A percentile compares a stretch with the other conserved stretches of the same genome.
Conservation (phyloP, 169 alveolate genomes). For the Plasmodium berghei region DNA sequence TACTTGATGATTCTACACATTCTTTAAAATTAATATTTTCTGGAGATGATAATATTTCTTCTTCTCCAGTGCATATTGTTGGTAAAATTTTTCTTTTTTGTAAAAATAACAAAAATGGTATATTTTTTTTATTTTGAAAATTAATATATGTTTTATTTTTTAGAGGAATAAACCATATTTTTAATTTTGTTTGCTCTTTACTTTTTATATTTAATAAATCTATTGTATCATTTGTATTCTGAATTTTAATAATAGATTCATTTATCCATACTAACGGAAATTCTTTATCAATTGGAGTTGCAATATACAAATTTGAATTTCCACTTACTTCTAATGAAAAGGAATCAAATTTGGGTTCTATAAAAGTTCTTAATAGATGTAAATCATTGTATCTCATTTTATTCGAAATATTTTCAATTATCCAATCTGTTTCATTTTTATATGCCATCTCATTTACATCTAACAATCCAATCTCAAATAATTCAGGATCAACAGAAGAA, state of each 20-base stretch:
- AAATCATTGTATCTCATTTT: slow-evolving; percentile 69
- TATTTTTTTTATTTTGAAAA: slow-evolving; percentile 22
- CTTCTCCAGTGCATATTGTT: slow-evolving; percentile 43
- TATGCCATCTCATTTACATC: slow-evolving; percentile 77
- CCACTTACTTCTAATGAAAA: slow-evolving; percentile 78
- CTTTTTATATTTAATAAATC: slow-evolving; percentile 12
- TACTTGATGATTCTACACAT: slow-evolving; percentile 27
- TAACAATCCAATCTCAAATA: slow-evolving; percentile 76
- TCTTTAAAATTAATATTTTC: slow-evolving; percentile 16
- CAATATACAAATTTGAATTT: slow-evolving; percentile 81
- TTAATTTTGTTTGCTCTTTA: slow-evolving; percentile 1
- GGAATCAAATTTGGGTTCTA: slow-evolving; percentile 47
- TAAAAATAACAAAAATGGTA: slow-evolving; percentile 35
- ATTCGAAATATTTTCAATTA: slow-evolving; percentile 79
- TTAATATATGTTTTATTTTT: slow-evolving; percentile 24
- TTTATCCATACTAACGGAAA: slow-evolving; percentile 76
- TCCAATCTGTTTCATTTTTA: slow-evolving; percentile 73
- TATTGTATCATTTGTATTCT: slow-evolving; percentile 53
- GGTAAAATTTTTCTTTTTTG: slow-evolving; percentile 50
- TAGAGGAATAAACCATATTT: slow-evolving; percentile 33
- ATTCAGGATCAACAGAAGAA: slow-evolving; percentile 78
- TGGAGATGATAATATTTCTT: slow-evolving; percentile 32
- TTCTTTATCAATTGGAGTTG: slow-evolving; percentile 58
- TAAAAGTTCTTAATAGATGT: slow-evolving; percentile 77
- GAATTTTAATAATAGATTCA: slow-evolving; percentile 76